Evolutionary conservation across 352 stramenopile genomes (phyloP), one percentile per base, ranked within the genome.

Genomic region (Phytophthora fragariaefolia): DNA sequence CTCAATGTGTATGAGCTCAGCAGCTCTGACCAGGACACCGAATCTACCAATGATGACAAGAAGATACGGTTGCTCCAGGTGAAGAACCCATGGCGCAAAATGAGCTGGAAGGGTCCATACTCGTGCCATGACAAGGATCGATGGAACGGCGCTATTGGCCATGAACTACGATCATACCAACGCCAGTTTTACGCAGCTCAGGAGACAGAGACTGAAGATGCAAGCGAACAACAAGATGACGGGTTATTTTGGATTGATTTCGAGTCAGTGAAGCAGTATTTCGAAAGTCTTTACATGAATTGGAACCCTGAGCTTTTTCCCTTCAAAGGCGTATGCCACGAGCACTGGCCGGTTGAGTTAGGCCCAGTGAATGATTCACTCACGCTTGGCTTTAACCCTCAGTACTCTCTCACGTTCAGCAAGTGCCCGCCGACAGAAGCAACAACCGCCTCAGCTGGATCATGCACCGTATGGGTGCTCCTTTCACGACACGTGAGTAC

Each of bases 191-290:
- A 91, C 49, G 42, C 53, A 32, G 24, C 52, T 17, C 52, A 73
- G 4, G 54, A 72, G 32, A 63, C 27, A 6, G 49, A 69, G 22
- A 38, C 51, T 18, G 66, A 62, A 10, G 28, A 46, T 51, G 48
- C 30, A 1, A 49, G 57, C 27, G 58, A 30, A n/a, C 53, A 67
- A 1, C 64, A 82, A 7, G 96, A 99, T 63, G 92, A 98, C 64
- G 97, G 97, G 2, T 81, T 98, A 10, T 99, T 99, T 71, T 99
- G 93, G 92, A 98, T 99, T 55, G 89, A 97, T 59, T 97, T 97
- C 65, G 84, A 95, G 6, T 97, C 97, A 28, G 82, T 99, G 6
- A 87, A 97, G 38, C 47, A 82, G 13, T 97, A 98, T 53, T 99
- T 98, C 57, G 82, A 95, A 26, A 97, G 91, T 46, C 75, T 99